Percentiles rank a stretch among this genome's conserved stretches.
These are phyloP conservation scores for Pisolithus sp. DNA, from an alignment of 768 basidiomycete genomes.

Conservation along the genomic window DNA sequence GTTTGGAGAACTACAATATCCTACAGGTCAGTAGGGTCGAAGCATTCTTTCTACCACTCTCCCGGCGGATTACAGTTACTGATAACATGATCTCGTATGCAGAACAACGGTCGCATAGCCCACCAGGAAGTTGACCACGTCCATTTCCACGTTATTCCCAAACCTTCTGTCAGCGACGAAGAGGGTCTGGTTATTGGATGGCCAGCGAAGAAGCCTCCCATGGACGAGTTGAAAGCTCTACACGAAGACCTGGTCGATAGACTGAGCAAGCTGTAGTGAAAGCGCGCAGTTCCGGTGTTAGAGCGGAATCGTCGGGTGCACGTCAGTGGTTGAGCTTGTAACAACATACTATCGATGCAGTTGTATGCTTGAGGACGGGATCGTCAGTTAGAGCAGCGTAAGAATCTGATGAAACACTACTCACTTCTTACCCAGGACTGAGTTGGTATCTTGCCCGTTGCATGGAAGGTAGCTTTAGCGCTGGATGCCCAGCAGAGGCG, in stretches of 20 bases:
- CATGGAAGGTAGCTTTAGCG: too few species aligned
- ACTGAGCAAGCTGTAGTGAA: slow-evolving; percentile 5
- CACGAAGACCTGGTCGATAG: slow-evolving; percentile 14
- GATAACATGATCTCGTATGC: background rate
- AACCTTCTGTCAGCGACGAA: slow-evolving; percentile 53
- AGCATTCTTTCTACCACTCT: background rate
- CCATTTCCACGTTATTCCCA: slow-evolving; percentile 93
- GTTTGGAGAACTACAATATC: slow-evolving; percentile 78
- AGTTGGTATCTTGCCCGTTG: too few species aligned
- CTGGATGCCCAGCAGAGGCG: too few species aligned
- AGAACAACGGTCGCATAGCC: slow-evolving; percentile 67
- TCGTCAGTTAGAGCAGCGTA: too few species aligned
- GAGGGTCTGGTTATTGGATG: slow-evolving; percentile 81
- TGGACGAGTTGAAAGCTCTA: slow-evolving; percentile 20
- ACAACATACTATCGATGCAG: too few species aligned
- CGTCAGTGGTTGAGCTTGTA: too few species aligned
- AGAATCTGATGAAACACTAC: too few species aligned
- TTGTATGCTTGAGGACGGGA: too few species aligned
- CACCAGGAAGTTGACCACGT: slow-evolving; percentile 79
- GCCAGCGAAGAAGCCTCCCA: slow-evolving; percentile 27
- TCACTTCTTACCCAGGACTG: too few species aligned
- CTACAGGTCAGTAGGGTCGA: slow-evolving; percentile 44
- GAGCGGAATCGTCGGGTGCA: too few species aligned
- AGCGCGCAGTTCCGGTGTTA: too few species aligned
- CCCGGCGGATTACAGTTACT: background rate